phyloP scores from a whole-genome alignment of 225 moss, liverwort and hornwort species.

The Neckera pumila region DNA sequence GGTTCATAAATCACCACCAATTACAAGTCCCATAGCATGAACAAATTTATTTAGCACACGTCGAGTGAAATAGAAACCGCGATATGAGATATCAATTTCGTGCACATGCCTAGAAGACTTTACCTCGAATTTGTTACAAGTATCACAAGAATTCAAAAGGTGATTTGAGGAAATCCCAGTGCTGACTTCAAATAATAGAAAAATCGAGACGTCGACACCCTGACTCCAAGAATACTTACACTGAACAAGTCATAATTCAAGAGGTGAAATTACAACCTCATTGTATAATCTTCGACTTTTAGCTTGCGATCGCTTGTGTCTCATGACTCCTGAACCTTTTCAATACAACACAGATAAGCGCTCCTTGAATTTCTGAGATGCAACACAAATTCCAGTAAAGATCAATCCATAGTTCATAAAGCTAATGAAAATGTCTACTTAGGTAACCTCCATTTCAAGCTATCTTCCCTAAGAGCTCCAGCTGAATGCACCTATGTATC shows the following conservation, averaged over 20 bases:
- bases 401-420: not conserved
- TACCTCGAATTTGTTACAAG: not conserved
- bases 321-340: constrained; percentile 34
- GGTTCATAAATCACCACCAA: not conserved
- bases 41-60: not conserved
- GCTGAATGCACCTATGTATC: not conserved
- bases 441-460: not conserved
- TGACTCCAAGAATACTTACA: constrained; percentile 30
- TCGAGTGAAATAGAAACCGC: not conserved
- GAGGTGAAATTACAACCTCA: constrained; percentile 19
- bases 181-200: constrained; percentile 34
- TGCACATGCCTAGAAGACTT: not conserved
- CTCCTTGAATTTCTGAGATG: not conserved
- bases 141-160: not conserved
- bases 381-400: not conserved
- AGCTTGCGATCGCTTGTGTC: constrained; percentile 59
- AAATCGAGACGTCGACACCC: constrained; percentile 48
- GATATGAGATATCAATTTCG: not conserved
- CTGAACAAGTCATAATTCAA: not conserved
- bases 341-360: not conserved
- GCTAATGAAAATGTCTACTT: not conserved
- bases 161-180: constrained; percentile 1
- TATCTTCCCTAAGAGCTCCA: not conserved
- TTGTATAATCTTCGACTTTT: constrained; percentile 64
- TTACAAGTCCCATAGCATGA: not conserved